These are phyloP conservation scores for Cairneyella variabilis DNA, from an alignment of 495 filamentous ascomycete species.

Conservation along the genomic window DNA sequence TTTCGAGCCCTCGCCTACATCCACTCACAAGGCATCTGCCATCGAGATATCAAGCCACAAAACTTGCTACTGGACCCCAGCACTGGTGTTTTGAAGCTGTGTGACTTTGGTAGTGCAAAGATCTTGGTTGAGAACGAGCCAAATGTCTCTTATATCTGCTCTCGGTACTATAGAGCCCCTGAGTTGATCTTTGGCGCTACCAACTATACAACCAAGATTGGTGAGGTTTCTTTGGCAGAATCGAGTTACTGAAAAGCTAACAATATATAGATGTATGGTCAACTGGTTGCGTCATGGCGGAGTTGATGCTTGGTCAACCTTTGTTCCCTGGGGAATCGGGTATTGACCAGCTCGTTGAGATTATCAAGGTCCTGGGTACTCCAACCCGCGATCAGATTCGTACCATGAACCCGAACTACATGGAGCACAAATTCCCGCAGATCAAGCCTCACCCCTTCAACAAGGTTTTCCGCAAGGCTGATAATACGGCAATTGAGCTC, in stretches of 20 bases:
- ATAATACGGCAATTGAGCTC: slow-evolving; percentile 86
- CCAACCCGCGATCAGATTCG: slow-evolving; percentile 98
- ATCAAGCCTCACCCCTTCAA: slow-evolving; percentile 99
- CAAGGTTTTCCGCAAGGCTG: slow-evolving; percentile 97
- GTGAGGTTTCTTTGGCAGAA: slow-evolving; percentile 47
- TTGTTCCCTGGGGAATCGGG: slow-evolving; percentile 99
- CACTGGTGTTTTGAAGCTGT: slow-evolving; percentile 92
- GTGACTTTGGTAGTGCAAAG: slow-evolving; percentile 98
- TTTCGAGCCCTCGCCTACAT: slow-evolving; percentile 98
- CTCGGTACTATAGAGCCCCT: slow-evolving; percentile 95
- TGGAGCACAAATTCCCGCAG: slow-evolving; percentile 99
- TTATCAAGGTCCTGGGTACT: slow-evolving; percentile 98
- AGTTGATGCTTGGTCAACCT: slow-evolving; percentile 97
- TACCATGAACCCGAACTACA: slow-evolving; percentile 99
- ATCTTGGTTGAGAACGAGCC: slow-evolving; percentile 98
- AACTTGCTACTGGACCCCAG: slow-evolving; percentile 90
- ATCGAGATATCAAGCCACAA: slow-evolving; percentile 98
- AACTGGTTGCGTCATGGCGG: slow-evolving; percentile 98
- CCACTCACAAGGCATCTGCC: slow-evolving; percentile 98
- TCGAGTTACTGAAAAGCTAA: slow-evolving; percentile 10
- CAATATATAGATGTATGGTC: slow-evolving; percentile 85
- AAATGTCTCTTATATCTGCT: slow-evolving; percentile 99
- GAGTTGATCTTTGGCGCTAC: slow-evolving; percentile 99
- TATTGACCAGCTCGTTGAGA: slow-evolving; percentile 97
- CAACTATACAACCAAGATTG: slow-evolving; percentile 99